These are phyloP conservation scores for Eleusine indica DNA, from an alignment of 176 grass and related monocot species.

Conservation along the genomic window DNA sequence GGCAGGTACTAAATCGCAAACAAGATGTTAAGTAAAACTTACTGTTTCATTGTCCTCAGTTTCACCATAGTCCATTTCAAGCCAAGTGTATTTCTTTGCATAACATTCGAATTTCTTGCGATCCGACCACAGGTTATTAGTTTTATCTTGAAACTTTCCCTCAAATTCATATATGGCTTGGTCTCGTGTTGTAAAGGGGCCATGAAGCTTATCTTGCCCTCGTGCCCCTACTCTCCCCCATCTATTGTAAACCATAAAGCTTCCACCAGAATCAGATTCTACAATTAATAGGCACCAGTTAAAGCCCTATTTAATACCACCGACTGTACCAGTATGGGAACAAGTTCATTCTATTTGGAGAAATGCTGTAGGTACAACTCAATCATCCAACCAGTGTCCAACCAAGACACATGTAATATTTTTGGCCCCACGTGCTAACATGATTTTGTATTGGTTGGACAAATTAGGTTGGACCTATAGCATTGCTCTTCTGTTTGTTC, in stretches of 20 bases:
- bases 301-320: slow-evolving; percentile 20
- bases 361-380: too few species aligned
- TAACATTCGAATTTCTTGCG: slow-evolving; percentile 66
- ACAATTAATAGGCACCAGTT: slow-evolving; percentile 37
- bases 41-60: slow-evolving; percentile 58
- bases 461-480: too few species aligned
- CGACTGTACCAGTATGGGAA: neutral
- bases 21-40: slow-evolving; percentile 48
- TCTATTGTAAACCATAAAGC: slow-evolving; percentile 90
- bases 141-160: slow-evolving; percentile 77
- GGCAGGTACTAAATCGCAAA: slow-evolving; percentile 27
- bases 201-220: slow-evolving; percentile 79
- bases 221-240: slow-evolving; percentile 91
- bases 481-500: neutral
- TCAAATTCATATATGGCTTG: slow-evolving; percentile 69
- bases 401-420: too few species aligned
- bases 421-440: too few species aligned
- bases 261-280: slow-evolving; percentile 84
- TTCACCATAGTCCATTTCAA: slow-evolving; percentile 94
- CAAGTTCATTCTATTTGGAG: neutral
- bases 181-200: slow-evolving; percentile 62
- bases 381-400: too few species aligned
- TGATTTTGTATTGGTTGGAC: too few species aligned
- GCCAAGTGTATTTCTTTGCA: slow-evolving; percentile 71
- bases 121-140: slow-evolving; percentile 69